Evolutionary conservation across 192 early-diverging fungal genomes (phyloP).

Genomic region (Anaeromyces robustus): DNA sequence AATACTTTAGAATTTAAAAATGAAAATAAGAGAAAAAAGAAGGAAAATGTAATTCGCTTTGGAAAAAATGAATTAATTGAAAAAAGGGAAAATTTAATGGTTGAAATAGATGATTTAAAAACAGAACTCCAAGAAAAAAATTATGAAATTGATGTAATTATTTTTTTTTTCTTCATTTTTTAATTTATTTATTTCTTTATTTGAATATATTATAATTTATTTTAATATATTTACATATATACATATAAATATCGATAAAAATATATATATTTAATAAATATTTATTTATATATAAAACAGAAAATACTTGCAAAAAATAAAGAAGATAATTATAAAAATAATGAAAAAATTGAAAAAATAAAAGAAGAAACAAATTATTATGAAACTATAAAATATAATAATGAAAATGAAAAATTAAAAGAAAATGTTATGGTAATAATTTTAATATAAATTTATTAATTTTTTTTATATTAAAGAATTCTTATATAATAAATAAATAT

Average conservation of each 20-base stretch:
- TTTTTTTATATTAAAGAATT: too few relatives aligned
- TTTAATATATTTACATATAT: too few relatives aligned
- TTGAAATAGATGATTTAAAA: neutral
- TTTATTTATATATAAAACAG: neutral
- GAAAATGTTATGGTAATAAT: neutral
- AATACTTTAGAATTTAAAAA: neutral
- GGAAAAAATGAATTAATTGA: neutral
- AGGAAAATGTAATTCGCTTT: neutral
- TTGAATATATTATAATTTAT: too few relatives aligned
- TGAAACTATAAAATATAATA: neutral
- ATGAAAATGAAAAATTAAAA: neutral
- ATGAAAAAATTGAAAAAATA: neutral
- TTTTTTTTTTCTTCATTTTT: too few relatives aligned
- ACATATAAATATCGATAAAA: too few relatives aligned
- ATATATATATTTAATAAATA: too few relatives aligned
- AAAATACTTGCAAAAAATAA: neutral
- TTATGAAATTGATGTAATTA: neutral
- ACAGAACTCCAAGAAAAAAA: neutral
- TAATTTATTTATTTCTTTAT: too few relatives aligned
- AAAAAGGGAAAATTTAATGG: neutral
- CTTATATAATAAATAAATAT: too few relatives aligned
- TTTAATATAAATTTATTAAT: too few relatives aligned
- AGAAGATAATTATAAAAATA: neutral
- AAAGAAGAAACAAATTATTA: neutral
- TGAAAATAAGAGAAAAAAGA: neutral